Conservation (phyloP, 148 eudicot genomes). For the Pouteria glomerata region DNA sequence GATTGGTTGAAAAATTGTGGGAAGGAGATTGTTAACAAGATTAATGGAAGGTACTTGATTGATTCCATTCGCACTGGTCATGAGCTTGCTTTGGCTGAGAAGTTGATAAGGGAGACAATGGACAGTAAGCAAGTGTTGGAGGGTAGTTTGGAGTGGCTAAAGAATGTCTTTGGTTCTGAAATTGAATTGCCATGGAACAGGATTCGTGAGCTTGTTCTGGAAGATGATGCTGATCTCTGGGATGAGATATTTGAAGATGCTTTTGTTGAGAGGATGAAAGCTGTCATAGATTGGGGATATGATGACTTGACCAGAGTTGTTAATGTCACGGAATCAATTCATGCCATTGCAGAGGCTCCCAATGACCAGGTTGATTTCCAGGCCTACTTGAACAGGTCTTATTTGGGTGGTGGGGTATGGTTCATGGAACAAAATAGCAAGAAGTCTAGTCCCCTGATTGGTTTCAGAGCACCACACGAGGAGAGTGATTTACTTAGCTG, state of each 20-base stretch:
- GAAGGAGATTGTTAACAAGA: constrained; percentile 64
- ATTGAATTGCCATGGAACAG: constrained; percentile 95
- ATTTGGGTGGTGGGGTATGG: constrained; percentile 83
- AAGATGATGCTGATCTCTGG: constrained; percentile 85
- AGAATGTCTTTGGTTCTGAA: constrained; percentile 91
- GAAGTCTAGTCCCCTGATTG: constrained; percentile 38
- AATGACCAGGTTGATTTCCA: constrained; percentile 41
- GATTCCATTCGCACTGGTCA: constrained; percentile 68
- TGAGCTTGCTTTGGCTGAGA: constrained; percentile 87
- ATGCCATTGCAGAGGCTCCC: constrained; percentile 35
- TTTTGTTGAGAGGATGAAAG: constrained; percentile 79
- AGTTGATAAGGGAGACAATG: constrained; percentile 75
- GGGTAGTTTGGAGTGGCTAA: constrained; percentile 94
- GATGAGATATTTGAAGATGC: constrained; percentile 95
- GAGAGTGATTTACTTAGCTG: constrained; percentile 73
- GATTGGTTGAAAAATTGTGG: constrained; percentile 89
- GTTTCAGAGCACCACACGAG: constrained; percentile 42
- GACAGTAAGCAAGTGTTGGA: constrained; percentile 84
- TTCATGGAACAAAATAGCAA: constrained; percentile 56
- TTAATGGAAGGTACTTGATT: constrained; percentile 67
- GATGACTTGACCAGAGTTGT: constrained; percentile 41
- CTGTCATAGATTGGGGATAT: constrained; percentile 56
- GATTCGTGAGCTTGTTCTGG: constrained; percentile 89
- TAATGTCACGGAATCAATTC: constrained; percentile 54
- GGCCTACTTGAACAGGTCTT: constrained; percentile 53